These are phyloP conservation scores for Cryptococcus sp. DNA, from an alignment of 1,284 basidiomycete species.

Conservation along the genomic window DNA sequence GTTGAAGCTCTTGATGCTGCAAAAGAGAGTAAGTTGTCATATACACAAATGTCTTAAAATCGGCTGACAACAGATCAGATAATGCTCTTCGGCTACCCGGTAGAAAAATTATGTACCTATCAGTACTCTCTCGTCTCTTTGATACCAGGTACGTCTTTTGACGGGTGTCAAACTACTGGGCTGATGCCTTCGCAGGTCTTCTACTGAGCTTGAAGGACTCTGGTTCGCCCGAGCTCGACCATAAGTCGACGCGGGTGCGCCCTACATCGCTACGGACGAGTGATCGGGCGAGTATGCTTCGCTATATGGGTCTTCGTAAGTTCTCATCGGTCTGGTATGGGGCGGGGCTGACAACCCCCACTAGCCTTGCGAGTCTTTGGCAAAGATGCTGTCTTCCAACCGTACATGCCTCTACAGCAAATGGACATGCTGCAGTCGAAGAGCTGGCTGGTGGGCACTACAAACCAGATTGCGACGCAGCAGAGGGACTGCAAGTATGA, in stretches of 20 bases:
- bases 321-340: not conserved
- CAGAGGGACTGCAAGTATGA: slow-evolving; percentile 80
- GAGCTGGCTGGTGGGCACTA: slow-evolving; percentile 82
- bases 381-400: slow-evolving; percentile 94
- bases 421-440: slow-evolving; percentile 78
- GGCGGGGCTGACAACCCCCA: not conserved
- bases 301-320: slow-evolving; percentile 89
- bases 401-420: slow-evolving; percentile 94
- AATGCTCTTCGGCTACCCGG: slow-evolving; percentile 95
- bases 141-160: slow-evolving; percentile 61
- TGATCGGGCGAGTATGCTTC: slow-evolving; percentile 84
- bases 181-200: slow-evolving; percentile 56
- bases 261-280: slow-evolving; percentile 82
- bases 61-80: slow-evolving; percentile 58
- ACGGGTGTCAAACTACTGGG: not conserved
- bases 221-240: slow-evolving; percentile 80
- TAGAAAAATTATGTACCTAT: slow-evolving; percentile 92
- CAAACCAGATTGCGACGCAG: slow-evolving; percentile 93
- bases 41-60: too few relatives aligned
- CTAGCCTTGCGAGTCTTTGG: slow-evolving; percentile 61
- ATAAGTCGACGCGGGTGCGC: slow-evolving; percentile 57
- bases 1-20: slow-evolving; percentile 91
- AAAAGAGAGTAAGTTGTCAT: slow-evolving; percentile 64
- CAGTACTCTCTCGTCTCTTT: slow-evolving; percentile 92
- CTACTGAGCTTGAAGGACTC: slow-evolving; percentile 85